Evolutionary conservation across 495 filamentous ascomycete species (phyloP), one percentile per base, ranked within the genome.

Genomic region (Podospora anserina): DNA sequence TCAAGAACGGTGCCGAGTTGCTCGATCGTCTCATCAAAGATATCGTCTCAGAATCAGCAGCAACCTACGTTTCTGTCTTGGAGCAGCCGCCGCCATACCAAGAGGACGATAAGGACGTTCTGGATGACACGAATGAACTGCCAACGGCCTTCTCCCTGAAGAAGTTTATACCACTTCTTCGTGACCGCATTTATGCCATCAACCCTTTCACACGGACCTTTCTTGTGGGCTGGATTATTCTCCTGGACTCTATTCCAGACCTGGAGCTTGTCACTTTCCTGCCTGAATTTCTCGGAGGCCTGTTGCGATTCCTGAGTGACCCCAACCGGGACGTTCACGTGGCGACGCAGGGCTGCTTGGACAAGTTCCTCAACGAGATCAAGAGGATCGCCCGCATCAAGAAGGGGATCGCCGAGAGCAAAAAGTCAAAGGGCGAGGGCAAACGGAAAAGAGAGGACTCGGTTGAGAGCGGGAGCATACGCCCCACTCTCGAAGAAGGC

Each of bases 1-100:
- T 99, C 63, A 99, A 99, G 78, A 99, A 99, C 74, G 96, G 96
- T 7, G 96, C 96, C 18, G 96, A 99, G 75, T 87, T 99, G 66
- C 85, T 99, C 5, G 96, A 99, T 79, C 91, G 96, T 18, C 83
- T 99, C 23, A 89, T 99, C 67, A 99, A 99, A 77, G 96, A 99
- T 74, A 99, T 99, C 62, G 94, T 98, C 4, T 90, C 94, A 1
- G 96, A 99, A 78, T 97, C 93, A 4, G 96, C 96, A 5, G 91
- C 96, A 32, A 94, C 94, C 6, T 98, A 98, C 77, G 89, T 98
- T 16, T 97, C 94, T 0, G 84, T 97, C 2, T 80, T 99, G 60
- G 89, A 95, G 64, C 87, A 89, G 57, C 77, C 79, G 4, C 71
- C 79, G 19, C 78, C 79, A 0, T 86, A 85, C 61, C 77, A 82